These are phyloP conservation scores for Ustanciosporium gigantosporum DNA, from an alignment of 1,284 basidiomycete species.

Conservation along the genomic window DNA sequence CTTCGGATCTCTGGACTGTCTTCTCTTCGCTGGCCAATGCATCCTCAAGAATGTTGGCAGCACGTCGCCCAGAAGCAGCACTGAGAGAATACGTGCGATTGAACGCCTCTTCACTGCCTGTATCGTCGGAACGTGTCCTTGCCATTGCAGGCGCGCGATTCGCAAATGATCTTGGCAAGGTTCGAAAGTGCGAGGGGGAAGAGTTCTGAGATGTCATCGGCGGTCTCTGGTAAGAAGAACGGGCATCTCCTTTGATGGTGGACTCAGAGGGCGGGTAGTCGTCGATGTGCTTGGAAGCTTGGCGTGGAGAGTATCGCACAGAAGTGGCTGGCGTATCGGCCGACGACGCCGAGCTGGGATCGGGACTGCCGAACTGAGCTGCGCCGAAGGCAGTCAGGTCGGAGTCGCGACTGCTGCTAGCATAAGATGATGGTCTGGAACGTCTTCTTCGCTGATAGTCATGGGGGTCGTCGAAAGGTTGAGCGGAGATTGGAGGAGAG, in stretches of 20 bases:
- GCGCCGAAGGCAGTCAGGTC: background rate
- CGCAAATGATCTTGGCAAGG: conserved; percentile 12
- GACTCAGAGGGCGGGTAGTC: conserved; percentile 12
- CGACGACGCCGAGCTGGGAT: conserved; percentile 4
- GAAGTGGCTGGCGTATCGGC: conserved; percentile 18
- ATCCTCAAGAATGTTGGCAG: conserved; percentile 1
- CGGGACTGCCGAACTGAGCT: conserved; percentile 3
- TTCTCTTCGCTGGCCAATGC: conserved; percentile 8
- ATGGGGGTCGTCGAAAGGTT: too few relatives aligned
- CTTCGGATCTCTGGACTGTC: conserved; percentile 12
- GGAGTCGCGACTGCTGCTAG: conserved; percentile 2
- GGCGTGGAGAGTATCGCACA: conserved; percentile 4
- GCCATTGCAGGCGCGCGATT: background rate
- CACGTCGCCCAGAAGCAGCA: background rate
- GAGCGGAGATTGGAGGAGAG: too few relatives aligned
- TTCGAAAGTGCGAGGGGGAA: background rate
- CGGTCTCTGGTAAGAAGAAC: too few relatives aligned
- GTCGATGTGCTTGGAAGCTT: too few relatives aligned
- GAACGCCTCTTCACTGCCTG: background rate
- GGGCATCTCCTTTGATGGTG: conserved; percentile 3
- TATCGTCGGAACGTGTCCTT: background rate
- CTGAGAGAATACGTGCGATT: conserved; percentile 9
- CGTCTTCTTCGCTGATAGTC: too few relatives aligned
- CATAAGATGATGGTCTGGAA: conserved; percentile 2
- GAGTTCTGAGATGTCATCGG: background rate